phyloP scores from a whole-genome alignment of 768 basidiomycete genomes.

The Russula ochroleuca region DNA sequence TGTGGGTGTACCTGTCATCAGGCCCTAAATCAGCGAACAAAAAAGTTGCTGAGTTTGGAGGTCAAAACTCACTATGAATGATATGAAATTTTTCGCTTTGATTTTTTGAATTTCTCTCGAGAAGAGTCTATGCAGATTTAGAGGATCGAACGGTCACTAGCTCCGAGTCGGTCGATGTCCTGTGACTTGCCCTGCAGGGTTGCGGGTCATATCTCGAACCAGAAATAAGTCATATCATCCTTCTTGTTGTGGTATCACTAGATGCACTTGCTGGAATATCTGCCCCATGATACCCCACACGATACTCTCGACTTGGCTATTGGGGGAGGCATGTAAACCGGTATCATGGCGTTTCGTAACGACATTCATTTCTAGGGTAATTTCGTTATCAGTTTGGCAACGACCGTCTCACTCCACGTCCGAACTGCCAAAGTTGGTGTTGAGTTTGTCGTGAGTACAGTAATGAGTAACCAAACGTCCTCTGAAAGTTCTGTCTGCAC shows the following conservation, averaged over 20 bases:
- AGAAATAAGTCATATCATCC: neutral
- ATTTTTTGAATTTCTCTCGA: slow-evolving; percentile 40
- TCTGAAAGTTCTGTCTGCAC: neutral
- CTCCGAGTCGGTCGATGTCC: neutral
- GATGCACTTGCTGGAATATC: neutral
- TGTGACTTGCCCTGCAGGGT: neutral
- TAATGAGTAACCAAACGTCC: neutral
- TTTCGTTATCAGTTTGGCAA: neutral
- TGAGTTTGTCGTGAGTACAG: neutral
- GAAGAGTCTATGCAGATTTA: slow-evolving; percentile 31
- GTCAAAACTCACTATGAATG: slow-evolving; percentile 49
- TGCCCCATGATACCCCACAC: neutral
- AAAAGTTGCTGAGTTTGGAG: neutral
- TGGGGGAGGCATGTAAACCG: neutral
- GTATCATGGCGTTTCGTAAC: neutral
- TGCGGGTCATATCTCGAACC: neutral
- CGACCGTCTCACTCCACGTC: neutral
- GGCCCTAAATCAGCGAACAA: slow-evolving; percentile 2
- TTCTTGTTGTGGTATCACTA: too few relatives aligned
- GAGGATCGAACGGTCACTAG: neutral
- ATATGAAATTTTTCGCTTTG: slow-evolving; percentile 51
- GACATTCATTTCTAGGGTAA: neutral
- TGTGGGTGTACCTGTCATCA: slow-evolving; percentile 49
- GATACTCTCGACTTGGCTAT: neutral
- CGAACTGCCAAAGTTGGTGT: neutral